Conservation (phyloP, 805 yeast genomes). For the Spencermartinsiella europaea region DNA sequence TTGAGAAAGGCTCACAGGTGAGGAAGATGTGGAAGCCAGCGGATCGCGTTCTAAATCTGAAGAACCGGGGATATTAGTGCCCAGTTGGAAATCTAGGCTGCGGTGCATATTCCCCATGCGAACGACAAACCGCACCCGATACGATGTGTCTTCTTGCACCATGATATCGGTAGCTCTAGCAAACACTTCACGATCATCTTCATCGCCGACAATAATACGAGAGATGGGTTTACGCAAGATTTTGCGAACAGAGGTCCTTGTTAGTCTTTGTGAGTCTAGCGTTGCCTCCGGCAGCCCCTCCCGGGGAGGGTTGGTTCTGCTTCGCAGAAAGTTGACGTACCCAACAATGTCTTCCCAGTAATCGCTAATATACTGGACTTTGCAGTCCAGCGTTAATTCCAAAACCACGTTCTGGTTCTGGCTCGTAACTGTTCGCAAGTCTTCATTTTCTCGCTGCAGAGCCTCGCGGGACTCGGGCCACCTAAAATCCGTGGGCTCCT, state of each 20-base stretch:
- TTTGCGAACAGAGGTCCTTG: slow-evolving; percentile 44
- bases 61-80: background rate
- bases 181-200: slow-evolving; percentile 62
- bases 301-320: too few species aligned
- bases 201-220: slow-evolving; percentile 58
- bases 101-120: slow-evolving; percentile 7
- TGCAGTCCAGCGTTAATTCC: slow-evolving; percentile 78
- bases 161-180: slow-evolving; percentile 63
- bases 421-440: slow-evolving; percentile 24
- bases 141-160: slow-evolving; percentile 69
- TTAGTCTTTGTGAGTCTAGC: background rate
- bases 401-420: slow-evolving; percentile 55
- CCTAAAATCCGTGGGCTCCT: background rate
- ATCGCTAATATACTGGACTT: slow-evolving; percentile 64
- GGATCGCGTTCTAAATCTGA: background rate
- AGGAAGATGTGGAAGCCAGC: background rate
- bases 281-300: too few species aligned
- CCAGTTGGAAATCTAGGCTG: background rate
- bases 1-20: background rate
- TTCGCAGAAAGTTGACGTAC: slow-evolving; percentile 21
- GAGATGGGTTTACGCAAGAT: slow-evolving; percentile 55
- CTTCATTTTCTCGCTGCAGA: slow-evolving; percentile 29
- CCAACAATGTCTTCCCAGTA: slow-evolving; percentile 81
- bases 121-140: slow-evolving; percentile 67
- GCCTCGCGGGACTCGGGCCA: background rate